Percentiles rank a stretch among this genome's conserved stretches.
phyloP scores from a whole-genome alignment of 2,329 filamentous ascomycete genomes.

The Diaporthe sp. region DNA sequence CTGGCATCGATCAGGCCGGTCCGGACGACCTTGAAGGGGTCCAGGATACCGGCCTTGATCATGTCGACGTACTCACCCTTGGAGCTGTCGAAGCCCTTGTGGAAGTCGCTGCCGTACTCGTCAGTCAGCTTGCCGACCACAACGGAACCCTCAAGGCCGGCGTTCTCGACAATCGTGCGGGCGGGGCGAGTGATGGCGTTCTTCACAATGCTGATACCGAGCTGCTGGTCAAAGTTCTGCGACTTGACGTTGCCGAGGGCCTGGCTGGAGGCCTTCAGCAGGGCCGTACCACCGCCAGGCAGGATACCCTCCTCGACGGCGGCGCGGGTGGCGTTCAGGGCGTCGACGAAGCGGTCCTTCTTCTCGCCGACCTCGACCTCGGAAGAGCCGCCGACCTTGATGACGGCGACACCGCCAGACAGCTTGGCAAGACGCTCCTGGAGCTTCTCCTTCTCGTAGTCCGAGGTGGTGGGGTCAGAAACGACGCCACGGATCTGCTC shows the following conservation, averaged over 20 bases:
- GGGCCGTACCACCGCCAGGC: slow-evolving; percentile 96
- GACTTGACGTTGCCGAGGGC: slow-evolving; percentile 87
- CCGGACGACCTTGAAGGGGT: slow-evolving; percentile 99
- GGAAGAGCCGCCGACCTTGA: slow-evolving; percentile 97
- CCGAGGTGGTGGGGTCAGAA: slow-evolving; percentile 91
- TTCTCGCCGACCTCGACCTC: slow-evolving; percentile 99
- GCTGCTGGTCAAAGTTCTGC: slow-evolving; percentile 98
- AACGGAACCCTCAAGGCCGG: slow-evolving; percentile 94
- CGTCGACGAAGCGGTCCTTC: slow-evolving; percentile 99
- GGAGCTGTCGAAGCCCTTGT: slow-evolving; percentile 96
- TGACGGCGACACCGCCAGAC: slow-evolving; percentile 98
- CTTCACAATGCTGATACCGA: slow-evolving; percentile 97
- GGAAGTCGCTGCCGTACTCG: slow-evolving; percentile 92
- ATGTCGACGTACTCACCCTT: slow-evolving; percentile 99
- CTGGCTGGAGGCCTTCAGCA: slow-evolving; percentile 96
- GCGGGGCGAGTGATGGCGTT: slow-evolving; percentile 97
- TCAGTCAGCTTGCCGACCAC: slow-evolving; percentile 98
- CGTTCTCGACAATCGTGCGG: slow-evolving; percentile 97
- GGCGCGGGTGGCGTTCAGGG: slow-evolving; percentile 96
- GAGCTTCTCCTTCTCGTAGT: slow-evolving; percentile 99
- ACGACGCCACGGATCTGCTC: slow-evolving; percentile 99
- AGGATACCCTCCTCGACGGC: slow-evolving; percentile 99
- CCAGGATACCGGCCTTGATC: slow-evolving; percentile 96
- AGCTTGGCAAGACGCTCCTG: slow-evolving; percentile 99
- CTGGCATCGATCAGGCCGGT: slow-evolving; percentile 95